A percentile compares a stretch with the other conserved stretches of the same genome.
These are phyloP conservation scores for Pyrenochaeta sp. DNA, from an alignment of 2,329 filamentous ascomycete species.

Conservation along the genomic window DNA sequence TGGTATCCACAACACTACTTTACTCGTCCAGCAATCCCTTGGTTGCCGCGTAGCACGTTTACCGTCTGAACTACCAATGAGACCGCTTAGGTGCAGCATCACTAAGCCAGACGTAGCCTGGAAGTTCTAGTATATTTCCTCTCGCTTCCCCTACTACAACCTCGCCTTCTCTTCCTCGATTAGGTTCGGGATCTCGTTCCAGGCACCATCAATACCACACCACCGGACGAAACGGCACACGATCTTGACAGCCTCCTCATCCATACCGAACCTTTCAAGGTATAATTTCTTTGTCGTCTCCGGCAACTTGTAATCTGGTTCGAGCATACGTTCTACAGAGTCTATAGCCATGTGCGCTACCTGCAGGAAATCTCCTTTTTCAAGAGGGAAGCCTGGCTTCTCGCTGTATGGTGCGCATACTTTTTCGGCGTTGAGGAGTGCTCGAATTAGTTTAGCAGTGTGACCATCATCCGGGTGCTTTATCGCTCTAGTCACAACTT, in stretches of 20 bases:
- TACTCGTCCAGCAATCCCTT: too few species aligned
- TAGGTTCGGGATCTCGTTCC: constrained; percentile 17
- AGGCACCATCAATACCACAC: constrained; percentile 14
- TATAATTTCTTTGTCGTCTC: constrained; percentile 9
- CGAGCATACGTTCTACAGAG: constrained; percentile 57
- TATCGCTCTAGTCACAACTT: constrained; percentile 2
- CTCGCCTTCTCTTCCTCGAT: constrained; percentile 5
- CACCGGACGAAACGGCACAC: constrained; percentile 11
- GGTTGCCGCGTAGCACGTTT: too few species aligned
- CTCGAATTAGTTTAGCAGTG: constrained; percentile 74
- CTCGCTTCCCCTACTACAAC: background rate
- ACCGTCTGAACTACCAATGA: background rate
- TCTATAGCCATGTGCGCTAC: constrained; percentile 68
- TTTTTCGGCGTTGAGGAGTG: constrained; percentile 53
- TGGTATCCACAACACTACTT: too few species aligned
- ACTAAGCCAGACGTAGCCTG: background rate
- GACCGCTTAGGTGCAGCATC: background rate
- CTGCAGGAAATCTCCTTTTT: constrained; percentile 64
- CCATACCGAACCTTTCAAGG: constrained; percentile 3
- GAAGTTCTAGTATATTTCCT: background rate
- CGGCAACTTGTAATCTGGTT: constrained; percentile 12
- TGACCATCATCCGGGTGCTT: constrained; percentile 75
- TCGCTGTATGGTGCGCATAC: constrained; percentile 58
- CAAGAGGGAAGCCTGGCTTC: constrained; percentile 20
- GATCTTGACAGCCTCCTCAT: constrained; percentile 14